Evolutionary conservation across 2,329 filamentous ascomycete genomes (phyloP), one percentile per base, ranked within the genome.

Genomic region (Paracamarosporium sp.): DNA sequence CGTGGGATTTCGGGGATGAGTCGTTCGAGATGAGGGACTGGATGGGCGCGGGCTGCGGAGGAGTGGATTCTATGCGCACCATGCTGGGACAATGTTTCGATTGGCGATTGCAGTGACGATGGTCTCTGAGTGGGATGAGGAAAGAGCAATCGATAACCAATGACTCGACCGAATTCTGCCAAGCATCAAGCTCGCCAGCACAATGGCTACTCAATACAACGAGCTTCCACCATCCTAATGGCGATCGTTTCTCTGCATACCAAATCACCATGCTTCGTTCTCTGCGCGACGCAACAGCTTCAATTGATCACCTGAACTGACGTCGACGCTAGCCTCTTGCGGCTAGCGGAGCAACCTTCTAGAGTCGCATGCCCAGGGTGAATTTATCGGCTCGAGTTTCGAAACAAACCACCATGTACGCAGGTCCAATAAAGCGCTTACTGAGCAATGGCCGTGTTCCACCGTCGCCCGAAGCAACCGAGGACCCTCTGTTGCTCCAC

Each of bases 31-130:
- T 61, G 57, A 75, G 74, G 13, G 63, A 59, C 36, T 74, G 72
- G 62, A 76, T 64, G 58, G 70, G 70, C 45, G 73, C 68, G 35
- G 71, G 70, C 43, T 53, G 62, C 40, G 47, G 64, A 66, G 69
- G 69, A 54, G 68, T 53, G 35, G 59, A 45, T 33, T 55, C 64
- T 25, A 66, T 62, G 53, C 61, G 68, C 64, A 68, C 67, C 71
- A 73, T 74, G 53, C 48, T 50, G 47, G 53, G 57, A 56, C 17
- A 3, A 38, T 45, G 40, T 54, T 58, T 61, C 52, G 61, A 40
- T 33, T 36, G 60, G 22, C 31, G 53, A 53, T 47, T 54, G 17
- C 31, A 8, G 11, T 17, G 30, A 13, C 27, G 17, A 24, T 55
- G 44, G 13, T 50, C 31, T 38, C 30, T 25, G 24, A 13, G 41